Base-by-base conservation (phyloP, 768 basidiomycete genomes). In the Lactarius hengduanensis region DNA sequence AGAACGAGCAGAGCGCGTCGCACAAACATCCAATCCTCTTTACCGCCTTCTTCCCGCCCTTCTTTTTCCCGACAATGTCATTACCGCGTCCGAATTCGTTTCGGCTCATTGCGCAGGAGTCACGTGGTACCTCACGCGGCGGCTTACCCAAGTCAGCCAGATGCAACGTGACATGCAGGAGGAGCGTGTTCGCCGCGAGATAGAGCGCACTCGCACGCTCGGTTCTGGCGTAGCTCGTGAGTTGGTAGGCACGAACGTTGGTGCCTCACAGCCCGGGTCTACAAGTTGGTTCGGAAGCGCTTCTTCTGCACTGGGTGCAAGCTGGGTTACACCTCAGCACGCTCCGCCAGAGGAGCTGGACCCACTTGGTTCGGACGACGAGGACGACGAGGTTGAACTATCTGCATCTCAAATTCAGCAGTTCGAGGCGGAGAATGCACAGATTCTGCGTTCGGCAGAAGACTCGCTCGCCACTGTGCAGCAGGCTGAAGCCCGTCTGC, bases 71-170 rank as follows among this genome's bases (percentile, higher is more conserved):
- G 78, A 78, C 63, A 78, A 83, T 34, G 77, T 81, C 26, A 69
- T 83, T 18, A 80, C 86, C 30, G 83, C 86, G 30, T 87, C 91
- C 62, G 87, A 91, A 72, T 82, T 91, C 70, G 75, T 86, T 36
- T 89, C 93, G n/a, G 93, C 94, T 4, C 97, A 99, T 75, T 92
- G 92, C 72, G 83, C 93, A n/a, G 86, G 90, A 72, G 85, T 99
- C 70, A 92, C 93, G 15, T 95, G 94, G 90, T 96, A 89, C 77
- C 85, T 99, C 63, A 90, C 84, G 73, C 83, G 90, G 59, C 85
- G 90, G 45, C 82, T 99, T 43, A 83, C 94, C 0, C 86, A 91
- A 68, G 85, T 89, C 30, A 90, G 92, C 71, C 87, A 92, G 72
- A 81, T 74, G 18, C 89, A 96, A 71, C 89, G 89, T 70, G 88